phyloP scores from a whole-genome alignment of 116 monocot genomes.

The Zostera marina region DNA sequence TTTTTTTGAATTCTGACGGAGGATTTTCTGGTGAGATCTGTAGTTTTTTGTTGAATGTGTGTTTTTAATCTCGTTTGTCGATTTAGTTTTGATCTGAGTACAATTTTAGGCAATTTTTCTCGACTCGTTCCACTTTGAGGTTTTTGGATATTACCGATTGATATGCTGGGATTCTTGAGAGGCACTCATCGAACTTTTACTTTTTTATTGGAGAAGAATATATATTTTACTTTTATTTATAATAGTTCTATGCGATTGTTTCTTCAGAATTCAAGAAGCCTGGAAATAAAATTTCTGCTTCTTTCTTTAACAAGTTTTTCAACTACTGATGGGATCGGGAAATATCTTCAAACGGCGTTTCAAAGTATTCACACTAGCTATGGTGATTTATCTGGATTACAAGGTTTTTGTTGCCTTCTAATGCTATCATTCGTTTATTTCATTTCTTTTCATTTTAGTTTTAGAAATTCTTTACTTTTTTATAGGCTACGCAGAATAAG shows the following conservation, averaged over 20 bases:
- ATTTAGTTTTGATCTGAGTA: too few species aligned
- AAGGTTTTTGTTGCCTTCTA: constrained; percentile 32
- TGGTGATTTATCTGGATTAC: constrained; percentile 78
- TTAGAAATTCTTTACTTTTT: constrained; percentile 2
- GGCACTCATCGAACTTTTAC: not conserved
- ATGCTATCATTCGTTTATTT: not conserved
- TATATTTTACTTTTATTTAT: too few species aligned
- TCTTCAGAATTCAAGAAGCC: constrained; percentile 1
- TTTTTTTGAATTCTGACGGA: too few species aligned
- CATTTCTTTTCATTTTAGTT: not conserved
- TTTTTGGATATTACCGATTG: not conserved
- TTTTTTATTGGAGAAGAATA: not conserved
- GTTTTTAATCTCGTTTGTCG: too few species aligned
- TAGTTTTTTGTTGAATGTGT: too few species aligned
- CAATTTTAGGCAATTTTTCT: too few species aligned
- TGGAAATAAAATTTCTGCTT: not conserved
- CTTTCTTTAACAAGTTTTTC: not conserved
- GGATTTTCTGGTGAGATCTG: too few species aligned
- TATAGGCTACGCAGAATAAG: constrained; percentile 62
- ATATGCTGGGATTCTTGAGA: not conserved
- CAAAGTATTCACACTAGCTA: constrained; percentile 66
- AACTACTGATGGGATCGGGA: constrained; percentile 68
- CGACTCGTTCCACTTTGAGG: not conserved
- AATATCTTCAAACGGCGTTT: constrained; percentile 65
- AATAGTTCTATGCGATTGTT: not conserved